Evolutionary conservation across 2,329 filamentous ascomycete species (phyloP).

Genomic region (Arthrobotrys pseudoclavata): DNA sequence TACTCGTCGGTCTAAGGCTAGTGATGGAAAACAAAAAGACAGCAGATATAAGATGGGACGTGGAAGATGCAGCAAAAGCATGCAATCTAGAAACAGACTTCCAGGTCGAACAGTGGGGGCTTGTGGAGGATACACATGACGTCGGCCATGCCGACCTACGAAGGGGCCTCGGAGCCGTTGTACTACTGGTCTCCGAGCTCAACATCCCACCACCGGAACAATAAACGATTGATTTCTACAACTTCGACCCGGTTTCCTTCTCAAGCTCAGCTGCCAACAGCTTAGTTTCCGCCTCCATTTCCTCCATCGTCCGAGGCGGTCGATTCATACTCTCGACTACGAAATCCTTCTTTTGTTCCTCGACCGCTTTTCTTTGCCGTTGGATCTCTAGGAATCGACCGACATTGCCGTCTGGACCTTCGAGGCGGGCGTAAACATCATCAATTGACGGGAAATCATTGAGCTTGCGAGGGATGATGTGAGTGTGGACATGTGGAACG

Average conservation of each 20-base stretch:
- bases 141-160: slow-evolving; percentile 91
- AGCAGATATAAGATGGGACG: slow-evolving; percentile 73
- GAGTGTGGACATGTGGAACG: slow-evolving; percentile 91
- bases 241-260: slow-evolving; percentile 61
- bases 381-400: slow-evolving; percentile 74
- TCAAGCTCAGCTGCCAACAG: slow-evolving; percentile 72
- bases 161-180: slow-evolving; percentile 87
- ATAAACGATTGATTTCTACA: not conserved
- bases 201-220: slow-evolving; percentile 63
- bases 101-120: slow-evolving; percentile 92
- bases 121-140: slow-evolving; percentile 98
- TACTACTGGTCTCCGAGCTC: slow-evolving; percentile 80
- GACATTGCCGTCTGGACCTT: slow-evolving; percentile 86
- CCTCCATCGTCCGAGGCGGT: slow-evolving; percentile 76
- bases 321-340: slow-evolving; percentile 71
- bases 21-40: slow-evolving; percentile 85
- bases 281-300: slow-evolving; percentile 84
- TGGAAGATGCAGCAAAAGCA: slow-evolving; percentile 83
- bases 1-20: slow-evolving; percentile 81
- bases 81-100: slow-evolving; percentile 87
- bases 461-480: slow-evolving; percentile 83
- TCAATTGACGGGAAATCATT: slow-evolving; percentile 75
- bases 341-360: slow-evolving; percentile 67
- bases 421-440: slow-evolving; percentile 84
- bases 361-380: slow-evolving; percentile 21